A percentile compares a stretch with the other conserved stretches of the same genome.
Conservation (phyloP, 2,329 filamentous ascomycete genomes). For the Cladosporium phlei region DNA sequence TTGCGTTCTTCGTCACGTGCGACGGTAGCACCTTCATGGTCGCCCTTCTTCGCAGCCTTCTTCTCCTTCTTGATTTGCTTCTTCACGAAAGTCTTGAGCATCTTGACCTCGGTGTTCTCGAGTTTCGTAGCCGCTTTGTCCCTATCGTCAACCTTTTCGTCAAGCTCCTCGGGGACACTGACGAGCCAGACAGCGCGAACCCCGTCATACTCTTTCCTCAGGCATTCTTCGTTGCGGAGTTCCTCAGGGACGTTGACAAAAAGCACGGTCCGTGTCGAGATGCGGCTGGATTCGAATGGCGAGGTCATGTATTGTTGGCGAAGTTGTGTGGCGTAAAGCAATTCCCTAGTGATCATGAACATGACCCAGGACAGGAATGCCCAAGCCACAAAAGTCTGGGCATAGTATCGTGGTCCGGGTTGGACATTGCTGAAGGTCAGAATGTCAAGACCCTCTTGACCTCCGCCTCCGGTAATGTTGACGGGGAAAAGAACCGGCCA, state of each 20-base stretch:
- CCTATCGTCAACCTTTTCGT: conserved; percentile 40
- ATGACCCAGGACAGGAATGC: conserved; percentile 41
- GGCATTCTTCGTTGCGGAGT: conserved; percentile 33
- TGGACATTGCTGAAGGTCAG: conserved; percentile 36
- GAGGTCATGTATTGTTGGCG: conserved; percentile 44
- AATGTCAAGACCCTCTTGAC: conserved; percentile 23
- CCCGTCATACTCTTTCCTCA: conserved; percentile 36
- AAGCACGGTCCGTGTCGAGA: conserved; percentile 43
- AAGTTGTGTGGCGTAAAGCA: conserved; percentile 41
- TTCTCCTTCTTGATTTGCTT: conserved; percentile 23
- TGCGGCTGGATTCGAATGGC: conserved; percentile 38
- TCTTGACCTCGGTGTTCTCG: conserved; percentile 41
- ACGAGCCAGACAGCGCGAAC: conserved; percentile 44
- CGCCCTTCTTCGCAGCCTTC: conserved; percentile 27
- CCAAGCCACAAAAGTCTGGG: conserved; percentile 37
- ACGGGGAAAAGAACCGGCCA: conserved; percentile 45
- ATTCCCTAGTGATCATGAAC: conserved; percentile 42
- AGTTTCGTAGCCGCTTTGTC: conserved; percentile 41
- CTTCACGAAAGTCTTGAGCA: conserved; percentile 33
- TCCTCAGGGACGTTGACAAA: conserved; percentile 43
- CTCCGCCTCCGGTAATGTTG: conserved; percentile 35
- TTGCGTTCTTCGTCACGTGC: not conserved
- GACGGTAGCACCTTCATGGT: not conserved
- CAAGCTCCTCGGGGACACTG: conserved; percentile 41
- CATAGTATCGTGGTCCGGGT: conserved; percentile 38